A percentile compares a stretch with the other conserved stretches of the same genome.
These are phyloP conservation scores for Pichia sp. DNA, from an alignment of 1,139 yeast species.

Conservation along the genomic window DNA sequence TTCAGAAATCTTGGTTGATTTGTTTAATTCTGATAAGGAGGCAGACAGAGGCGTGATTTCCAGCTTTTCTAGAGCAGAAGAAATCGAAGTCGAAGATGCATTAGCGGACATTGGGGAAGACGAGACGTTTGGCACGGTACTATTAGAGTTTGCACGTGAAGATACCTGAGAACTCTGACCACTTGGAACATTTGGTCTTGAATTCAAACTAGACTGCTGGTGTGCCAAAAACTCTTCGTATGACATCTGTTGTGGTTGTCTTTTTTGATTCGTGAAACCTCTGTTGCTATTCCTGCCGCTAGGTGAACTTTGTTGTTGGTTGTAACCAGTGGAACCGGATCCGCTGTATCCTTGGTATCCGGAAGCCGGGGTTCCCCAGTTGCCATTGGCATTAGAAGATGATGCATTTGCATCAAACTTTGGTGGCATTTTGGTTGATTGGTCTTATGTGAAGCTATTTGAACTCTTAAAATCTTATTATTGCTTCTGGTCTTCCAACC, in stretches of 20 bases:
- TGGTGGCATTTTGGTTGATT: slow-evolving; percentile 27
- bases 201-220: slow-evolving; percentile 19
- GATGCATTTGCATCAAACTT: slow-evolving; percentile 28
- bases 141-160: slow-evolving; percentile 26
- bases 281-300: slow-evolving; percentile 5
- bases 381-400: slow-evolving; percentile 22
- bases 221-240: slow-evolving; percentile 28
- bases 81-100: slow-evolving; percentile 46
- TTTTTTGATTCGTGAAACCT: slow-evolving; percentile 11
- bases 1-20: slow-evolving; percentile 58
- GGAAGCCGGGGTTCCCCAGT: slow-evolving; percentile 14
- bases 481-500: no score
- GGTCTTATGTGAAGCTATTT: no score
- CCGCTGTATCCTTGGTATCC: slow-evolving; percentile 21
- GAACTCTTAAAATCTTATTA: no score
- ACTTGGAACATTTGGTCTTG: slow-evolving; percentile 12
- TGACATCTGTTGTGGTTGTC: slow-evolving; percentile 22
- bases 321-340: slow-evolving; percentile 11
- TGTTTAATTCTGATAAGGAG: slow-evolving; percentile 51
- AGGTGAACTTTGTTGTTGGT: slow-evolving; percentile 5
- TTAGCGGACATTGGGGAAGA: slow-evolving; percentile 28
- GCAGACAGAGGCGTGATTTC: slow-evolving; percentile 67
- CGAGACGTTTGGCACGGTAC: slow-evolving; percentile 16
- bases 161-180: slow-evolving; percentile 22
- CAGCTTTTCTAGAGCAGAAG: slow-evolving; percentile 69